Conservation (phyloP, 371 early-diverging fungal genomes). For the Mucor velutinosus region DNA sequence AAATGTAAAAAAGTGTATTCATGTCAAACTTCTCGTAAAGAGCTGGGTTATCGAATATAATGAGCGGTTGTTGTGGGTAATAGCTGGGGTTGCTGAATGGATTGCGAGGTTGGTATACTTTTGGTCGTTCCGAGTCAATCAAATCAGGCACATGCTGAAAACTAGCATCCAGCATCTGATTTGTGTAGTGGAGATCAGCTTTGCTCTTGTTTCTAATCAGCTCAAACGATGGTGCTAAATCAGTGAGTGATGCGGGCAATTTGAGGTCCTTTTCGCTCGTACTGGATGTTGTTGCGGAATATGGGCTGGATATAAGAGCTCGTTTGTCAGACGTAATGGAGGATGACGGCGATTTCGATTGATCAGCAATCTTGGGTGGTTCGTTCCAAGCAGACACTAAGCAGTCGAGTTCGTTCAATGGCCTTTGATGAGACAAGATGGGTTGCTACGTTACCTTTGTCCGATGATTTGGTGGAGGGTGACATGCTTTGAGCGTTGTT, state of each 20-base stretch:
- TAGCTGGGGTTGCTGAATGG: conserved; percentile 85
- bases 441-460: conserved; percentile 7
- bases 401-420: neutral
- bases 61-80: conserved; percentile 88
- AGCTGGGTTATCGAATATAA: conserved; percentile 79
- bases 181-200: conserved; percentile 41
- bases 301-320: conserved; percentile 6
- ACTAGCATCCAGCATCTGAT: conserved; percentile 79
- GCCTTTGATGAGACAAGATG: conserved; percentile 13
- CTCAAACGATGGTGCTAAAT: conserved; percentile 79
- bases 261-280: conserved; percentile 41
- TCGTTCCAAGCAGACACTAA: conserved; percentile 25
- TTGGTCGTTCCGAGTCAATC: conserved; percentile 72
- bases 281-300: neutral
- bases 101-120: conserved; percentile 71
- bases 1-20: conserved; percentile 98
- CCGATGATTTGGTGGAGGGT: conserved; percentile 19
- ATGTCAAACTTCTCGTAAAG: conserved; percentile 92
- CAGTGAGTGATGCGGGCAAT: conserved; percentile 76
- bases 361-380: conserved; percentile 30
- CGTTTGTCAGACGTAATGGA: conserved; percentile 2
- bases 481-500: conserved; percentile 19
- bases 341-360: conserved; percentile 4
- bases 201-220: conserved; percentile 55
- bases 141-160: conserved; percentile 77